phyloP scores from a whole-genome alignment of 2,329 filamentous ascomycete genomes.

The Paraphaeosphaeria minitans region DNA sequence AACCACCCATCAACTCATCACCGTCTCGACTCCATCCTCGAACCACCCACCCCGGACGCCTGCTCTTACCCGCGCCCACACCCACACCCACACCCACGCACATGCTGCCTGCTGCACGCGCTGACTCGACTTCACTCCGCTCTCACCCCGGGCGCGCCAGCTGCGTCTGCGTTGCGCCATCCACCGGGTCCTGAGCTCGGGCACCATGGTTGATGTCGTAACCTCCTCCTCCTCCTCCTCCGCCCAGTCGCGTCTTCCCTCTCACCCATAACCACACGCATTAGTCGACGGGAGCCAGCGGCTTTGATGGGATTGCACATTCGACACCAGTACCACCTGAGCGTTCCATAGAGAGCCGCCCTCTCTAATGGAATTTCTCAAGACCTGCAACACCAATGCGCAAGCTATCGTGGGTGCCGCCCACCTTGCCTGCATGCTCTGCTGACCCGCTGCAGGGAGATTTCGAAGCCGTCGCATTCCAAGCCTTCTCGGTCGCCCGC shows the following conservation, averaged over 20 bases:
- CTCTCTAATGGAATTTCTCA: constrained; percentile 49
- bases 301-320: constrained; percentile 47
- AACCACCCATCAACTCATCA: no score
- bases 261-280: constrained; percentile 19
- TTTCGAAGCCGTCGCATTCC: constrained; percentile 45
- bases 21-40: not conserved
- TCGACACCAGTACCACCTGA: constrained; percentile 44
- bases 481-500: constrained; percentile 41
- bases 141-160: constrained; percentile 1
- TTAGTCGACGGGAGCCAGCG: constrained; percentile 21
- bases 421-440: not conserved
- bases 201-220: constrained; percentile 40
- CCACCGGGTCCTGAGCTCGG: constrained; percentile 28
- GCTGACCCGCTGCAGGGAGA: constrained; percentile 38
- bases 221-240: constrained; percentile 18
- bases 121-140: not conserved
- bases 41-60: not conserved
- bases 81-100: not conserved
- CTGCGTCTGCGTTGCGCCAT: constrained; percentile 8
- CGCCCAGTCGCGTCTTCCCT: constrained; percentile 1
- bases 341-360: constrained; percentile 43
- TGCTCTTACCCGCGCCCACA: not conserved
- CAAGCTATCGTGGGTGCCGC: constrained; percentile 42
- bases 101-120: not conserved
- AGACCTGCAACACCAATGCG: constrained; percentile 45